Base-by-base conservation (phyloP, 1,284 basidiomycete species). In the Sanghuangporus baumii region DNA sequence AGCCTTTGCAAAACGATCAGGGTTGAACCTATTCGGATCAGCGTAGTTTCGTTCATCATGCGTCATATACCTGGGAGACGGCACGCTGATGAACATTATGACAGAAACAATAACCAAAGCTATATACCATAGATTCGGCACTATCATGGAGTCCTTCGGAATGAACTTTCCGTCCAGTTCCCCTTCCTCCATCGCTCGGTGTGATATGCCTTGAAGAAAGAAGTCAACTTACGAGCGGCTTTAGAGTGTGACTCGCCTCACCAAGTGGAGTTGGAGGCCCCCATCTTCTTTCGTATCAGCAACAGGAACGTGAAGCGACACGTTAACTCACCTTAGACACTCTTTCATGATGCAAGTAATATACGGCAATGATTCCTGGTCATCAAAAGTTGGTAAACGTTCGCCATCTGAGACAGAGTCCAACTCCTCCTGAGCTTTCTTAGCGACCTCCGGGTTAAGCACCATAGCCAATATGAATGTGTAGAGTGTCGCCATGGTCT, bases 381-480 rank as follows among this genome's bases (percentile, higher is more conserved):
- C 74, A 9, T 65, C 66, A 12, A 74, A 69, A 1, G 57, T 64
- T 2, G 74, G 74, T 6, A 74, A 56, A 26, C 70, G 67, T n/a
- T 68, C 61, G 6, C 41, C 38, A 3, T 66, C 67, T 6, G 72
- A 62, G 1, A 74, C 67, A 6, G 23, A 14, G 54, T 75, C 73
- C 14, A 75, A 62, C 55, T 74, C 72, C 0, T 18, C 55, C 55
- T 74, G 72, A 3, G 69, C 66, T 36, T 67, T 67, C 16, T 47
- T 57, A 47, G 70, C 66, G 7, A 69, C 69, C 2, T 66, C 37
- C 2, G 73, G 74, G 55, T 68, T 62, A 1, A 64, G 55, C 5
- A 69, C 62, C 69, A 74, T 73, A 11, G 69, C 69, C 34, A 74
- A 58, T 12, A 74, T 63, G 56, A 74, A 74, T 20, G 67, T 61